These are phyloP conservation scores for Carpinus viminea DNA, from an alignment of 306 rosid genomes.

Conservation along the genomic window DNA sequence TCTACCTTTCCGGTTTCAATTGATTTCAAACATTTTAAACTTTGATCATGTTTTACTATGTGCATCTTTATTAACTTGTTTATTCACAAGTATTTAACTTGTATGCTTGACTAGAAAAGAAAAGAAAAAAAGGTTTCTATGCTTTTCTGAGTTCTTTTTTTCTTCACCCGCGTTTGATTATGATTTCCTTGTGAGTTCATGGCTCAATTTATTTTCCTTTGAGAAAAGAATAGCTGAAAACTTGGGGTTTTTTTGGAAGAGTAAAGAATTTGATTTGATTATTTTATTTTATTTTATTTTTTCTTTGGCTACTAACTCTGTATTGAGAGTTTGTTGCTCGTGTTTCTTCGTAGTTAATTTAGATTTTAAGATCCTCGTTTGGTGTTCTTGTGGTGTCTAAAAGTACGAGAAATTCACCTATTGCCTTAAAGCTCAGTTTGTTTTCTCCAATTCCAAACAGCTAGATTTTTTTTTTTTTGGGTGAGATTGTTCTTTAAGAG, in stretches of 20 bases:
- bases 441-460: not conserved
- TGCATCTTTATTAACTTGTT: not conserved
- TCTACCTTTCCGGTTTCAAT: not conserved
- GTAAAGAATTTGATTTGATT: not conserved
- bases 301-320: not conserved
- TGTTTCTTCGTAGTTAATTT: not conserved
- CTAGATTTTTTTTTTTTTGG: not conserved
- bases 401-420: not conserved
- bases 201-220: not conserved
- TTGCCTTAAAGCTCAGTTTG: not conserved
- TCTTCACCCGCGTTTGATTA: no score
- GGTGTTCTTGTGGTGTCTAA: not conserved
- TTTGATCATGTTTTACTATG: not conserved
- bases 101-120: not conserved
- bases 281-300: no score
- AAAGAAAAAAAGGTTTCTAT: no score
- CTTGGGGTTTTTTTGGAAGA: not conserved
- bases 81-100: not conserved
- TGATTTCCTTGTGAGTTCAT: not conserved
- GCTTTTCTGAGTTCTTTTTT: no score
- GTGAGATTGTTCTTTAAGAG: not conserved
- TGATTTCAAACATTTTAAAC: not conserved
- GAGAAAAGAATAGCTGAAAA: not conserved
- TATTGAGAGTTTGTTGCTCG: not conserved
- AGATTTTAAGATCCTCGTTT: not conserved